Base-by-base conservation (phyloP, 345 rosid species). In the Eucalyptus sideroxylon region DNA sequence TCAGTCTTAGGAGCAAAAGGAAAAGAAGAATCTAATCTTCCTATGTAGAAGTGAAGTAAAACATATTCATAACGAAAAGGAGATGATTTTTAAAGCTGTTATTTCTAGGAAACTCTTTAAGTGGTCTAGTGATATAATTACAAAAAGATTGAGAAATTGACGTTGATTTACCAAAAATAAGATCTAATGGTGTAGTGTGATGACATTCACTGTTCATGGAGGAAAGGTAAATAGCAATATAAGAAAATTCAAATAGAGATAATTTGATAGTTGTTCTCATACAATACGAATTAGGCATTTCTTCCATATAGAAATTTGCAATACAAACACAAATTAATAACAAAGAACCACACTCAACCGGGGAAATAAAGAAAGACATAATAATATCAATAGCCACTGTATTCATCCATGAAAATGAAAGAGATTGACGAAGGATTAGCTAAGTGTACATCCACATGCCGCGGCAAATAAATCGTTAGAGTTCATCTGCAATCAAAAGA, bases 31-130 rank as follows among this genome's bases (percentile, higher is more conserved):
- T 17, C 26, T 37, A 5, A 34, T 72, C 45, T 19, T 72, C 45
- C 82, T 11, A 16, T 72, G 45, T 17, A 19, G 82, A 72, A 72
- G 45, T 9, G 82, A 72, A 72, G 12, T 37, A 37, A 6, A 77
- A 72, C 24, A 72, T 17, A 34, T 31, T 69, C 24, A 69, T 34
- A 69, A 34, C 0, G 4, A 69, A 69, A 34, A 69, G 6, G 13
- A 69, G 0, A 34, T 34, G 44, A 5, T 69, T 34, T 69, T 2
- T 3, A 16, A 34, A 69, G 9, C 13, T 4, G 2, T 69, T 69
- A 69, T 34, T 34, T 34, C 14, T 69, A 9, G 24, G 44, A 69
- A 69, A 16, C 26, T 17, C 44, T 69, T 34, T 17, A 17, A 34
- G 24, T 34, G 37, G 7, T 69, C 81, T 16, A 34, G 13, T 34